Base-by-base conservation (phyloP, 306 rosid genomes). In the Spatholobus suberectus region DNA sequence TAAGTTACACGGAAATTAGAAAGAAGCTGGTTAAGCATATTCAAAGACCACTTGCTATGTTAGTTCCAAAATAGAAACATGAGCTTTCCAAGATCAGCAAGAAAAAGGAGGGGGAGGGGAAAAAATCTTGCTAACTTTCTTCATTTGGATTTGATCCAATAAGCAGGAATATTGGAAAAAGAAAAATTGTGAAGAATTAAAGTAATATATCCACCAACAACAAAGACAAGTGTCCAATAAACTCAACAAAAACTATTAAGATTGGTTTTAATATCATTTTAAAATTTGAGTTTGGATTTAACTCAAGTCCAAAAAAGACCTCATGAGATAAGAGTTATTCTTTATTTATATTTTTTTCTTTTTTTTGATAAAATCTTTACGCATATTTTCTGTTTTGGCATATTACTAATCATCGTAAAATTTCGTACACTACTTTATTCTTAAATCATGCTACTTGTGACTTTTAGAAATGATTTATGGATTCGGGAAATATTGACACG, bases 61-160 rank as follows among this genome's bases (percentile, higher is more conserved):
- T 82, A 47, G 69, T 74, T 68, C 44, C n/a, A 20, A 69, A 20
- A 55, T 27, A 43, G 63, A 37, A 38, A 51, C 68, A 51, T 17
- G 15, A 49, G 27, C 35, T 51, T 73, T 29, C 20, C 23, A 20
- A 66, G 12, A 12, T 26, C 8, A 17, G 3, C 49, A 21, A 21
- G 20, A 35, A 29, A 38, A 21, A 11, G 27, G n/a, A 10, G 12
- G 38, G 27, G 12, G 6, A 8, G 14, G 15, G 7, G 2, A 5
- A 54, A 54, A 57, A 23, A 20, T 55, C 26, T 68, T 38, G 10
- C 21, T 51, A 43, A 44, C 46, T 73, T 52, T 52, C 57, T 54
- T 58, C 38, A 44, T 43, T 34, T 43, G 61, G 29, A 61, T 57
- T 23, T 35, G 68, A 21, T 21, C 52, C 52, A 62, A 75, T 38